Evolutionary conservation across 1,284 basidiomycete species (phyloP).

Genomic region (Mycena citricolor): DNA sequence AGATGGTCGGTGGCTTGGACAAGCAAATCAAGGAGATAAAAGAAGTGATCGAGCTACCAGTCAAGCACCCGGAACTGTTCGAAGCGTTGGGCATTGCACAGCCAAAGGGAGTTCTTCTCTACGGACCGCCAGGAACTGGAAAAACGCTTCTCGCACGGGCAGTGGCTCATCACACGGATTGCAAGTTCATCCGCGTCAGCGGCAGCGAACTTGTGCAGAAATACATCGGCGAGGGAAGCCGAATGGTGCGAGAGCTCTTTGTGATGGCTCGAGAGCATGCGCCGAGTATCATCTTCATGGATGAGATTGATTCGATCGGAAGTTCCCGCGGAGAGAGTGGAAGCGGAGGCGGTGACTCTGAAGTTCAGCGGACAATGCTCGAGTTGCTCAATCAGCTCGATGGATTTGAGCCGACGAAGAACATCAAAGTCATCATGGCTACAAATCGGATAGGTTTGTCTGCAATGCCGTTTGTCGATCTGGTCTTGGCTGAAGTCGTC

Average conservation of each 20-base stretch:
- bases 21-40: constrained; percentile 99
- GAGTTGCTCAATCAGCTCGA: constrained; percentile 97
- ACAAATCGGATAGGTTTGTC: constrained; percentile 90
- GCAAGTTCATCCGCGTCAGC: constrained; percentile 95
- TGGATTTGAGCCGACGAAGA: constrained; percentile 97
- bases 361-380: constrained; percentile 98
- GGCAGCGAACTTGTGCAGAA: constrained; percentile 97
- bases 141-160: constrained; percentile 94
- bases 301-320: constrained; percentile 98
- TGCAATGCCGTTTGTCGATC: background rate
- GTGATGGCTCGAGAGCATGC: constrained; percentile 99
- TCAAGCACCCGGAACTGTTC: constrained; percentile 98
- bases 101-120: constrained; percentile 95
- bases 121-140: constrained; percentile 96
- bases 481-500: constrained; percentile 3
- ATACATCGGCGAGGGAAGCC: constrained; percentile 96
- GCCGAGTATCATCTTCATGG: constrained; percentile 99
- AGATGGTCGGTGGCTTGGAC: constrained; percentile 99
- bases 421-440: constrained; percentile 99
- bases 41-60: constrained; percentile 97
- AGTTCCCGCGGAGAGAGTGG: constrained; percentile 90
- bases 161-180: constrained; percentile 97
- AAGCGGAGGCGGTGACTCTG: constrained; percentile 89
- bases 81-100: constrained; percentile 96
- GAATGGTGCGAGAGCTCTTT: constrained; percentile 97